Evolutionary conservation across 129 eudicot genomes (phyloP).

Genomic region (carrot (Daucus carota)): DNA sequence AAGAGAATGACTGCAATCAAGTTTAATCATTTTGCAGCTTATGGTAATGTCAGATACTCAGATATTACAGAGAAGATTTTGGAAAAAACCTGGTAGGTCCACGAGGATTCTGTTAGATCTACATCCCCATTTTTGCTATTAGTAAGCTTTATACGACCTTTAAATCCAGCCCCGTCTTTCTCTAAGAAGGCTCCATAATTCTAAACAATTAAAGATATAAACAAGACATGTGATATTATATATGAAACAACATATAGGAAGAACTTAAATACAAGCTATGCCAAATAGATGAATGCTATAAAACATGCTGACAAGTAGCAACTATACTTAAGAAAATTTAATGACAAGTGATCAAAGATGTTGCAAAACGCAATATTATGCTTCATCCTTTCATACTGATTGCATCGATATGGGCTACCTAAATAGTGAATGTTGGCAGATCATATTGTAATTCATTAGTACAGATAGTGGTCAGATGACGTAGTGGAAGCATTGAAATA

Average conservation of each 20-base stretch:
- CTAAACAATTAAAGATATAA: constrained; percentile 34
- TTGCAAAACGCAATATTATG: not conserved
- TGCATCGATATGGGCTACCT: no score
- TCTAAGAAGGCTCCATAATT: constrained; percentile 89
- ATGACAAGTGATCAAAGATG: not conserved
- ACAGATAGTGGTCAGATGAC: not conserved
- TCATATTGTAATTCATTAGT: not conserved
- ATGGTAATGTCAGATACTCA: not conserved
- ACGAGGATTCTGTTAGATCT: constrained; percentile 47
- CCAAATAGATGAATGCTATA: not conserved
- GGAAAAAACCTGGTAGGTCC: constrained; percentile 87
- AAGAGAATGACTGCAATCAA: not conserved
- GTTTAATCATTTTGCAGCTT: no score
- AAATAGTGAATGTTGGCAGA: not conserved
- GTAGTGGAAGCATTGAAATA: not conserved
- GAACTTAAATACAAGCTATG: not conserved
- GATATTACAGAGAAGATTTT: not conserved
- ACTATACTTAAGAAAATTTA: not conserved
- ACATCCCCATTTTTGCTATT: constrained; percentile 59
- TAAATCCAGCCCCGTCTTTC: constrained; percentile 94
- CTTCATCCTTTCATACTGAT: not conserved
- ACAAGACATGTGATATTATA: not conserved
- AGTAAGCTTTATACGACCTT: constrained; percentile 71
- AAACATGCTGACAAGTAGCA: not conserved
- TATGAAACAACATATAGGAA: not conserved